phyloP scores from a whole-genome alignment of 768 basidiomycete genomes.

The Chalciporus sphaerocephalus region DNA sequence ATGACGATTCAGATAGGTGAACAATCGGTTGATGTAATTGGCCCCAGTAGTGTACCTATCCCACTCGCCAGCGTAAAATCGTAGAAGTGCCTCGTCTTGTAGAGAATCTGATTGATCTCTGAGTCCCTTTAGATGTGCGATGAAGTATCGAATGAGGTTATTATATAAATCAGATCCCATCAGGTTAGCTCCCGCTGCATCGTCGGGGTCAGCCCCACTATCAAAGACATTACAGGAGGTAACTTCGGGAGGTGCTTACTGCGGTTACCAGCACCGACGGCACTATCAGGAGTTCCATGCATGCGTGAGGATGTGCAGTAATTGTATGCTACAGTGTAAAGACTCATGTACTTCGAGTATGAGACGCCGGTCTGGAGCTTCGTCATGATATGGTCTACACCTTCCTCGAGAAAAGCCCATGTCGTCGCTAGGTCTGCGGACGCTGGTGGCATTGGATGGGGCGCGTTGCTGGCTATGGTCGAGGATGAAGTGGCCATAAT shows the following conservation, averaged over 20 bases:
- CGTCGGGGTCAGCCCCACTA: conserved; percentile 19
- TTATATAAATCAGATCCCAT: conserved; percentile 98
- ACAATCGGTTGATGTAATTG: conserved; percentile 94
- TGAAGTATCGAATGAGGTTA: conserved; percentile 88
- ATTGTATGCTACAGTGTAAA: conserved; percentile 95
- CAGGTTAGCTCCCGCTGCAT: conserved; percentile 80
- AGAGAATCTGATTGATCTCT: conserved; percentile 67
- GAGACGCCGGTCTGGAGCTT: conserved; percentile 85
- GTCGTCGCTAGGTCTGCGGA: conserved; percentile 75
- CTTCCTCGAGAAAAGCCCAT: conserved; percentile 84
- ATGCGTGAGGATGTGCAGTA: conserved; percentile 91
- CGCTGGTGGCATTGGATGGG: conserved; percentile 58
- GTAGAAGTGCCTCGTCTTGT: conserved; percentile 82
- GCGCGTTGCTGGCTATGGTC: conserved; percentile 25
- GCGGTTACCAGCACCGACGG: conserved; percentile 39
- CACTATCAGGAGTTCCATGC: conserved; percentile 45
- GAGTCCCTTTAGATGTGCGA: conserved; percentile 67
- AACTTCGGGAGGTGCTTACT: conserved; percentile 43
- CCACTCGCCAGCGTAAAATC: conserved; percentile 93
- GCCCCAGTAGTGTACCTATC: conserved; percentile 95
- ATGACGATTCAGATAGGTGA: conserved; percentile 97
- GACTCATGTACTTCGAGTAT: conserved; percentile 82
- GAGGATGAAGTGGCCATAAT: conserved; percentile 33
- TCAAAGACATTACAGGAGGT: conserved; percentile 12
- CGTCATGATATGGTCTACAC: conserved; percentile 88